Base-by-base conservation (phyloP, 805 yeast species). In the Yarrowia bubula region DNA sequence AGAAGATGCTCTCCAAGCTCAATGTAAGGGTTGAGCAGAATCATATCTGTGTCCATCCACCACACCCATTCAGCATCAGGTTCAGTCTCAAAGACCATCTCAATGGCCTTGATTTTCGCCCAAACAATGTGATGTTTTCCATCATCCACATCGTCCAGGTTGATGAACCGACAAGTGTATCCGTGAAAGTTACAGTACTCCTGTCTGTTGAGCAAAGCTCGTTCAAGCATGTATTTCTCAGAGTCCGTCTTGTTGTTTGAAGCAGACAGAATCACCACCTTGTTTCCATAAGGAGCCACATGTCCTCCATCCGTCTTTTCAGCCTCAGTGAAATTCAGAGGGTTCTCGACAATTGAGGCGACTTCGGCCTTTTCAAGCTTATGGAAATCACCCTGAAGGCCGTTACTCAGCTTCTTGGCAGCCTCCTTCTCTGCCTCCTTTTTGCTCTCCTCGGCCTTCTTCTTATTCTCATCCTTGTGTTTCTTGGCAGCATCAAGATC, bases 11-110 rank as follows among this genome's bases (percentile, higher is more conserved):
- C 50, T 13, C 71, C 73, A 11, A 76, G 66, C 37, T 73, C 74
- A 17, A 72, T 14, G 14, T 68, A 41, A 1, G 71, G 71, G 55
- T 75, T 75, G 71, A 75, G 74, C 58, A 76, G 72, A 33, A 76
- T 67, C 15, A 74, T 73, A 47, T 76, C 79, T 3, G 71, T 69
- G 66, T 76, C 79, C 28, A 76, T 69, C 78, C 78, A 76, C 77
- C 77, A 76, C 17, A 76, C 69, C 79, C 79, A 76, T 57, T 76
- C 76, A 22, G 72, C 77, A 1, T 72, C 69, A 3, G 78, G 76
- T 65, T 74, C 64, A 18, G 35, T 42, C 15, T 66, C 71, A 50
- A 75, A 74, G 4, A 75, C 72, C 39, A 72, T 71, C 57, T 67
- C 67, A 15, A 76, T 69, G 10, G 78, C 76, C 4, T 74, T 72